Percentiles rank a stretch among this genome's conserved stretches.
These are phyloP conservation scores for Lasiosphaeria ovina DNA, from an alignment of 495 filamentous ascomycete species.

Conservation along the genomic window DNA sequence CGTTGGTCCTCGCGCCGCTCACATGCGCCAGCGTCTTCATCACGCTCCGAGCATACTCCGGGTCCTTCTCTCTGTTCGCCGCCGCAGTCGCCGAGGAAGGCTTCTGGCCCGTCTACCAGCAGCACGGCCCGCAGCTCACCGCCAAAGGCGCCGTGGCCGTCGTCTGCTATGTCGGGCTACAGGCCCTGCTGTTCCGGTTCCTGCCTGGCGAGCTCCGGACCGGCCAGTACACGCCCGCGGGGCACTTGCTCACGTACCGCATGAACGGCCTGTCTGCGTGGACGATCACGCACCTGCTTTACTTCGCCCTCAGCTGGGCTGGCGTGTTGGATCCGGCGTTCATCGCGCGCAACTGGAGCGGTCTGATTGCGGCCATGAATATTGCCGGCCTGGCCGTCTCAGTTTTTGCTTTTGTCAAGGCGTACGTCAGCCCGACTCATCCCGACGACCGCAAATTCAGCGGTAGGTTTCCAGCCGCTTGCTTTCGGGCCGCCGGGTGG, in stretches of 20 bases:
- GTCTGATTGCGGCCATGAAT: conserved; percentile 41
- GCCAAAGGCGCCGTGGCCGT: neutral
- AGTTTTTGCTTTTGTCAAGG: conserved; percentile 39
- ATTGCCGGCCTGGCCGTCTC: conserved; percentile 40
- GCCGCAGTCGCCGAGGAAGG: conserved; percentile 8
- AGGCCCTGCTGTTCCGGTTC: conserved; percentile 1
- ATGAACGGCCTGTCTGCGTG: conserved; percentile 44
- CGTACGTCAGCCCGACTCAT: conserved; percentile 40
- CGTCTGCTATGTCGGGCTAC: conserved; percentile 22
- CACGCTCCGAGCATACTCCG: conserved; percentile 2
- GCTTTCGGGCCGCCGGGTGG: too few species aligned
- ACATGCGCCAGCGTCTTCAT: neutral
- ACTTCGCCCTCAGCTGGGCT: conserved; percentile 17
- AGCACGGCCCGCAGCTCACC: conserved; percentile 1
- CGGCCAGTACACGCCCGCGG: conserved; percentile 6
- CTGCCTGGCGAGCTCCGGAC: neutral
- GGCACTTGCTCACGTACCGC: conserved; percentile 1
- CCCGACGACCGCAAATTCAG: conserved; percentile 44
- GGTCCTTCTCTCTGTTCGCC: conserved; percentile 2
- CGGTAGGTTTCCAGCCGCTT: conserved; percentile 34
- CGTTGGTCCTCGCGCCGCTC: conserved; percentile 5
- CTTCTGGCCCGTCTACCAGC: neutral
- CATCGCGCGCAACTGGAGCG: conserved; percentile 44
- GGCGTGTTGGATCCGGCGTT: conserved; percentile 41
- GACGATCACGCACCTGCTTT: conserved; percentile 38